Conservation (phyloP, 2,329 filamentous ascomycete species). For the Colletotrichum nymphaeae region DNA sequence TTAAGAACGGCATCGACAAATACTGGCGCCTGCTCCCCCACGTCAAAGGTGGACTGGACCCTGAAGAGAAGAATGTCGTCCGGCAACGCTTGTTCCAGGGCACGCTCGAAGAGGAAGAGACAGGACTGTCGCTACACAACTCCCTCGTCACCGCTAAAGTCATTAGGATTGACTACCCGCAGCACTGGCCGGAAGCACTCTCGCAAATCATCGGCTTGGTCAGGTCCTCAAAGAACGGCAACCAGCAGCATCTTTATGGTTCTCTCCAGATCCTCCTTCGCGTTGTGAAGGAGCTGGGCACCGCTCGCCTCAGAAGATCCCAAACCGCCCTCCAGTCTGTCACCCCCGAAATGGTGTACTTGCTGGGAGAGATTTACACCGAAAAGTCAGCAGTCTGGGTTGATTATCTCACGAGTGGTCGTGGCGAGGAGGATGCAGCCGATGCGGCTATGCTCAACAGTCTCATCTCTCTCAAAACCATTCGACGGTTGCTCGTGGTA, state of each 20-base stretch:
- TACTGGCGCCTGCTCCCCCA: slow-evolving; percentile 81
- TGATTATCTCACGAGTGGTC: slow-evolving; percentile 66
- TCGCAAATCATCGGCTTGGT: slow-evolving; percentile 72
- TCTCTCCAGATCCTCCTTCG: slow-evolving; percentile 83
- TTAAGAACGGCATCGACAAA: slow-evolving; percentile 97
- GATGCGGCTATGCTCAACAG: slow-evolving; percentile 80
- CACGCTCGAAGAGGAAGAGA: slow-evolving; percentile 81
- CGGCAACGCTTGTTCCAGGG: slow-evolving; percentile 80
- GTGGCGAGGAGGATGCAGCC: slow-evolving; percentile 68
- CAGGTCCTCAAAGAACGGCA: slow-evolving; percentile 66
- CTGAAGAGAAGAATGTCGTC: slow-evolving; percentile 81
- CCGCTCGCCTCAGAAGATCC: slow-evolving; percentile 79
- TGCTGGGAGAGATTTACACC: slow-evolving; percentile 83
- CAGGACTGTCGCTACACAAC: slow-evolving; percentile 85
- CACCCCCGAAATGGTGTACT: slow-evolving; percentile 85
- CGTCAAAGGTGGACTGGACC: slow-evolving; percentile 73
- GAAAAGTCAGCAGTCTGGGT: slow-evolving; percentile 79
- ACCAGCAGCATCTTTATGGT: slow-evolving; percentile 76
- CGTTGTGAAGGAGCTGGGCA: slow-evolving; percentile 90
- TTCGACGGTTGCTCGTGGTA: slow-evolving; percentile 81
- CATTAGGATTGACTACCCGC: slow-evolving; percentile 87
- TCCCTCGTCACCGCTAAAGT: slow-evolving; percentile 90
- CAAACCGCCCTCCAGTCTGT: slow-evolving; percentile 81
- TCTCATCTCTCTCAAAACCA: slow-evolving; percentile 79
- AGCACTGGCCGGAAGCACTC: slow-evolving; percentile 80